Evolutionary conservation across 768 basidiomycete species (phyloP).

Genomic region (Hydnum rufescens): DNA sequence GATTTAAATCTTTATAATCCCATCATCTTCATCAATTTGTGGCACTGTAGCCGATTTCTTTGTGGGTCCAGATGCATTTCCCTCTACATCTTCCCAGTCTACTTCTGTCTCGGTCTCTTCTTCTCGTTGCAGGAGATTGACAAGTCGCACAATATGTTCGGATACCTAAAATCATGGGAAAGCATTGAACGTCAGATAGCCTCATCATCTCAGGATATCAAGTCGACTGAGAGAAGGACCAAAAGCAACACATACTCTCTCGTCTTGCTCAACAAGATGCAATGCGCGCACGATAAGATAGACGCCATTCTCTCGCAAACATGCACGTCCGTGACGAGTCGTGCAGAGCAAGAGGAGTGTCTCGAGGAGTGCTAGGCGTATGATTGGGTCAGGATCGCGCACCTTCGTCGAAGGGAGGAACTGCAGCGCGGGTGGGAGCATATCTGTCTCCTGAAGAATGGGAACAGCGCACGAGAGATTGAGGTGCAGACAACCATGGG

Average conservation of each 20-base stretch:
- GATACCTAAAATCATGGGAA: constrained; percentile 33
- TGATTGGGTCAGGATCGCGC: constrained; percentile 55
- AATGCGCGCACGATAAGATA: constrained; percentile 67
- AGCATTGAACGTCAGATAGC: neutral
- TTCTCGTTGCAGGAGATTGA: constrained; percentile 63
- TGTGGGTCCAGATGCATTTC: no score
- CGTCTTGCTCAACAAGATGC: constrained; percentile 62
- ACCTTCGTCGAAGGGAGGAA: constrained; percentile 71
- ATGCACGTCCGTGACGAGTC: constrained; percentile 73
- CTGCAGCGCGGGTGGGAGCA: constrained; percentile 63
- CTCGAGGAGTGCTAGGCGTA: constrained; percentile 76
- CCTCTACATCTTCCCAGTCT: constrained; percentile 2
- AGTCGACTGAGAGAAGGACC: neutral
- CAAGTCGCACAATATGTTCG: constrained; percentile 75
- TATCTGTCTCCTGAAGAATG: constrained; percentile 82
- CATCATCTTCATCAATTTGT: no score
- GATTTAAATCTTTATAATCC: no score
- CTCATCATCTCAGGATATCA: neutral
- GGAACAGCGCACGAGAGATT: no score
- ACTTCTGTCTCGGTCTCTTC: constrained; percentile 35
- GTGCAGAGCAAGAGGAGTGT: constrained; percentile 76
- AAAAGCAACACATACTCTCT: constrained; percentile 33
- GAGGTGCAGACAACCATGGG: neutral
- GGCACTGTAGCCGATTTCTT: no score
- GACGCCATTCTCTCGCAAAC: constrained; percentile 56